Evolutionary conservation across 352 stramenopile genomes (phyloP).

Genomic region (Globisporangium iwayamae): DNA sequence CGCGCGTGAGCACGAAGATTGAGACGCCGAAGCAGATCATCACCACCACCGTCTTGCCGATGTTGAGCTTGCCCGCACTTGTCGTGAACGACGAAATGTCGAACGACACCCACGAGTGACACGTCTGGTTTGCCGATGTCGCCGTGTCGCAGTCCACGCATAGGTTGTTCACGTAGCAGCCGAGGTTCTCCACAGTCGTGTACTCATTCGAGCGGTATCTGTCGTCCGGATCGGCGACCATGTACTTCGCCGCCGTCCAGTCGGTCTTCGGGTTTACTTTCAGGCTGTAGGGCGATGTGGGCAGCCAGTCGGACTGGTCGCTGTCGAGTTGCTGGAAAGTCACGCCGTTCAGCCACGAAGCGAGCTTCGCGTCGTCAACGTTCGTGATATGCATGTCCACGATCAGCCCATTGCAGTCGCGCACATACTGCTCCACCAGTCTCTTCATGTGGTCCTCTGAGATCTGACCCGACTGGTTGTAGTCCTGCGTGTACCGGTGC

Average conservation of each 20-base stretch:
- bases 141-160: conserved; percentile 48
- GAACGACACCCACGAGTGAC: conserved; percentile 71
- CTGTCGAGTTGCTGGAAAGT: conserved; percentile 55
- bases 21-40: conserved; percentile 90
- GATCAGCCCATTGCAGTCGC: conserved; percentile 68
- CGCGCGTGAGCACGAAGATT: conserved; percentile 91
- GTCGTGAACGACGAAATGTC: conserved; percentile 55
- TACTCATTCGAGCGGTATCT: conserved; percentile 61
- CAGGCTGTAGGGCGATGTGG: conserved; percentile 31
- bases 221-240: conserved; percentile 28
- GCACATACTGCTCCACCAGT: conserved; percentile 70
- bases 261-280: conserved; percentile 64
- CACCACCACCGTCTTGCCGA: conserved; percentile 86
- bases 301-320: conserved; percentile 39
- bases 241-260: conserved; percentile 54
- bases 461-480: conserved; percentile 62
- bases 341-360: conserved; percentile 50
- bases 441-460: conserved; percentile 40
- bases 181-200: conserved; percentile 56
- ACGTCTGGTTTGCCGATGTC: conserved; percentile 33
- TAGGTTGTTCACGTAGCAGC: conserved; percentile 61
- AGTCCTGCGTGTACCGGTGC: conserved; percentile 81
- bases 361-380: conserved; percentile 34
- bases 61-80: conserved; percentile 54
- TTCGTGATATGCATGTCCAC: conserved; percentile 59